Conservation (phyloP, 2,329 filamentous ascomycete species). For the Aureobasidium pullulans region DNA sequence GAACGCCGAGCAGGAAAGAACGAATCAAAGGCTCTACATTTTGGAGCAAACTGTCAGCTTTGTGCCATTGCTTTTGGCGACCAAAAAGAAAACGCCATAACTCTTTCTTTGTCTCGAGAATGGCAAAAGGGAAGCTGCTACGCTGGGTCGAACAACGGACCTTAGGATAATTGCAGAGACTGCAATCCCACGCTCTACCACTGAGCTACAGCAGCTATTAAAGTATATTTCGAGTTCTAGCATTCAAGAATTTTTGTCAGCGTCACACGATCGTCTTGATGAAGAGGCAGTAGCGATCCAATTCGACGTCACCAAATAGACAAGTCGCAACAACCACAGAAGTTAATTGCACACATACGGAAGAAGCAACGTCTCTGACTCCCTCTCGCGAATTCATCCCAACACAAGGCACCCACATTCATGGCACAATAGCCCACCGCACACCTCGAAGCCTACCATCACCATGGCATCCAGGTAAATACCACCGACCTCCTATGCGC, state of each 20-base stretch:
- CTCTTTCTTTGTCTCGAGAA: neutral
- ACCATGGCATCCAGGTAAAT: slow-evolving; percentile 17
- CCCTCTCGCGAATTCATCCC: neutral
- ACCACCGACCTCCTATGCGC: neutral
- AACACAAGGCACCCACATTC: neutral
- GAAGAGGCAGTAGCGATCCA: neutral
- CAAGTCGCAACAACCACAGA: neutral
- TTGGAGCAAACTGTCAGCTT: too few relatives aligned
- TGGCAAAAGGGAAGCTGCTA: slow-evolving; percentile 9
- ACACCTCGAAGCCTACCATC: neutral
- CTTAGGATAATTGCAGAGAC: slow-evolving; percentile 10
- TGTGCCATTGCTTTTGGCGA: too few relatives aligned
- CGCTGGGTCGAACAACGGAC: slow-evolving; percentile 14
- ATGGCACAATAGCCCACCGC: slow-evolving; percentile 7
- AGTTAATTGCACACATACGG: neutral
- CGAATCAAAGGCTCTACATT: too few relatives aligned
- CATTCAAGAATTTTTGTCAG: too few relatives aligned
- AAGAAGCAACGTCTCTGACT: neutral
- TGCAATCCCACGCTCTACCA: slow-evolving; percentile 15
- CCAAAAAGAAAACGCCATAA: neutral
- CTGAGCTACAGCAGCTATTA: slow-evolving; percentile 13
- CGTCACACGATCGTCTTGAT: neutral
- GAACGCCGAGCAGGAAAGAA: too few relatives aligned
- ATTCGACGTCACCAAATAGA: neutral
- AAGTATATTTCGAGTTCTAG: neutral